Evolutionary conservation across 1,284 basidiomycete species (phyloP).

Genomic region (Papiliotrema nemorosa): DNA sequence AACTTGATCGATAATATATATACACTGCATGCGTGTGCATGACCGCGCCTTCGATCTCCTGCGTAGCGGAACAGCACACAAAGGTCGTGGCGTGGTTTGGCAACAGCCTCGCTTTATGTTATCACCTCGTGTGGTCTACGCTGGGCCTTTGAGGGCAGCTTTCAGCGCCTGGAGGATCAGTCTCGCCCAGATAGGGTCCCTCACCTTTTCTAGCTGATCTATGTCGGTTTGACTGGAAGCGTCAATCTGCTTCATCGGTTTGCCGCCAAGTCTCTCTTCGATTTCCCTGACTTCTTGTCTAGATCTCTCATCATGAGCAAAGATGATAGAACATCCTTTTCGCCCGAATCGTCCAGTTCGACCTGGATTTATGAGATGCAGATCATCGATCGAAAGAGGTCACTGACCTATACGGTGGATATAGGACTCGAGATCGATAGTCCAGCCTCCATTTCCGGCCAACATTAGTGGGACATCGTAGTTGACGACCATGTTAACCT

Average conservation of each 20-base stretch:
- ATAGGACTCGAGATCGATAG: conserved; percentile 93
- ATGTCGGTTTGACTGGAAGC: conserved; percentile 31
- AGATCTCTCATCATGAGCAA: conserved; percentile 81
- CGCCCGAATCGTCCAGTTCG: conserved; percentile 93
- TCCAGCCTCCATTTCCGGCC: conserved; percentile 41
- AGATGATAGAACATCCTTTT: conserved; percentile 94
- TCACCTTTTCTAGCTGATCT: conserved; percentile 43
- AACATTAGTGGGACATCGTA: conserved; percentile 92
- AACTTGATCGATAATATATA: no score
- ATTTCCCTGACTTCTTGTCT: conserved; percentile 82
- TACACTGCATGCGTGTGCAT: no score
- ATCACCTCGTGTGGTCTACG: no score
- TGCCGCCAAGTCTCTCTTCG: conserved; percentile 64
- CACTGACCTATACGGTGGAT: conserved; percentile 90
- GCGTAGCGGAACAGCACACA: no score
- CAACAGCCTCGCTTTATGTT: no score
- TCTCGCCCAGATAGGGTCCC: not conserved
- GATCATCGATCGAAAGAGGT: not conserved
- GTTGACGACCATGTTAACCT: conserved; percentile 99
- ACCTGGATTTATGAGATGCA: conserved; percentile 59
- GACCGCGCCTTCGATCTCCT: no score
- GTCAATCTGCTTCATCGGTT: conserved; percentile 46
- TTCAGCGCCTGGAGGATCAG: conserved; percentile 24
- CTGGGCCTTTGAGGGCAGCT: conserved; percentile 23
- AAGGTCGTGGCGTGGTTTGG: no score